Conservation (phyloP, 2,329 filamentous ascomycete genomes). For the Cryphonectria parasitica region DNA sequence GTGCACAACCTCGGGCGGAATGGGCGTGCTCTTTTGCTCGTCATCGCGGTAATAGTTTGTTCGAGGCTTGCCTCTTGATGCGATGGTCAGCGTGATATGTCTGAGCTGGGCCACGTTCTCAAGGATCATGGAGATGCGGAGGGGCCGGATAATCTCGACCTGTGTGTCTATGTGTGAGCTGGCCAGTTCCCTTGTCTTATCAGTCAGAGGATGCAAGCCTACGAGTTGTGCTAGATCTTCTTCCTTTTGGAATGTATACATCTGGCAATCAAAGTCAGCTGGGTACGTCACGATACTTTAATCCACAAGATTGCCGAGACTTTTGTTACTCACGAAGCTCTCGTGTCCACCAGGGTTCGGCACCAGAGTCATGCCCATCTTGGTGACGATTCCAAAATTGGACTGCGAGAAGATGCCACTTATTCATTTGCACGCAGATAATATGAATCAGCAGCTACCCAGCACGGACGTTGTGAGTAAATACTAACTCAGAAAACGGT, state of each 20-base stretch:
- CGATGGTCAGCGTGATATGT: slow-evolving; percentile 44
- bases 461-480: neutral
- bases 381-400: slow-evolving; percentile 55
- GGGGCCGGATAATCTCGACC: slow-evolving; percentile 44
- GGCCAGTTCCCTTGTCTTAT: neutral
- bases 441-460: neutral
- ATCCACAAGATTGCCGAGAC: too few relatives aligned
- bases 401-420: slow-evolving; percentile 53
- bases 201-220: slow-evolving; percentile 15
- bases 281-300: neutral
- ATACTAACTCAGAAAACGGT: slow-evolving; percentile 38
- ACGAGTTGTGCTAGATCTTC: slow-evolving; percentile 52
- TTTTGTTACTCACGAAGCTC: slow-evolving; percentile 37
- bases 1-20: slow-evolving; percentile 43
- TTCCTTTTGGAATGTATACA: slow-evolving; percentile 50
- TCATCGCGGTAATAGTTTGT: slow-evolving; percentile 37
- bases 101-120: slow-evolving; percentile 52
- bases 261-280: slow-evolving; percentile 40
- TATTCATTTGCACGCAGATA: neutral
- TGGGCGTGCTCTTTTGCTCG: slow-evolving; percentile 38
- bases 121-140: slow-evolving; percentile 41
- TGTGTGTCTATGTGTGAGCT: slow-evolving; percentile 13
- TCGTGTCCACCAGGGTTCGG: slow-evolving; percentile 54
- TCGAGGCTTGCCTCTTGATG: slow-evolving; percentile 41
- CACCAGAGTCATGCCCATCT: slow-evolving; percentile 58